Evolutionary conservation across 768 basidiomycete genomes (phyloP).

Genomic region (Lactarius sanguifluus): DNA sequence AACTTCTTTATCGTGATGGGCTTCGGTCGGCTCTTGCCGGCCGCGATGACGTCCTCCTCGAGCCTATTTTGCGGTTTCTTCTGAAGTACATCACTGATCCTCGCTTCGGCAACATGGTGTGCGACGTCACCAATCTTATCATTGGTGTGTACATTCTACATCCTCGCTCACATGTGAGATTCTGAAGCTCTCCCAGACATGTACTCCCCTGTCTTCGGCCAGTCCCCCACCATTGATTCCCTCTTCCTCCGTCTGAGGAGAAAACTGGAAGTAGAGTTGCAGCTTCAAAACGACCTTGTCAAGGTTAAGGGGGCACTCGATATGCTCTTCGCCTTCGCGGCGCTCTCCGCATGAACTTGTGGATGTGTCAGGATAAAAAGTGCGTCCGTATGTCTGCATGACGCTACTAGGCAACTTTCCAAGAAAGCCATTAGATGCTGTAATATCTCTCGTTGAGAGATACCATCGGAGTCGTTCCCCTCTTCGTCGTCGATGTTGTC

Average conservation of each 20-base stretch:
- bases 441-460: constrained; percentile 67
- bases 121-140: constrained; percentile 75
- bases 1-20: constrained; percentile 90
- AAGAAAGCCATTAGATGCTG: constrained; percentile 66
- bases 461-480: constrained; percentile 37
- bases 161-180: constrained; percentile 9
- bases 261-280: constrained; percentile 82
- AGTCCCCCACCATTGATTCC: constrained; percentile 88
- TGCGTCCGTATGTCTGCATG: constrained; percentile 15
- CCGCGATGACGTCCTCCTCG: constrained; percentile 90
- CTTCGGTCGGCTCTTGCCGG: constrained; percentile 82
- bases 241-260: constrained; percentile 78
- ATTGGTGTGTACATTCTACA: constrained; percentile 58
- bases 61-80: constrained; percentile 86
- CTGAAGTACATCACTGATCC: constrained; percentile 85
- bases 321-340: constrained; percentile 76
- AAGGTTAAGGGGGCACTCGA: constrained; percentile 85
- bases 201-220: constrained; percentile 89
- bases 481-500: constrained; percentile 68
- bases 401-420: constrained; percentile 39
- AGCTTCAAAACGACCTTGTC: constrained; percentile 82
- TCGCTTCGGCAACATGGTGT: constrained; percentile 87
- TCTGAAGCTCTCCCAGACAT: constrained; percentile 57
- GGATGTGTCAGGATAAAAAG: constrained; percentile 28
- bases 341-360: constrained; percentile 34